Evolutionary conservation across 805 yeast genomes (phyloP).

Genomic region (Candida patagonica): DNA sequence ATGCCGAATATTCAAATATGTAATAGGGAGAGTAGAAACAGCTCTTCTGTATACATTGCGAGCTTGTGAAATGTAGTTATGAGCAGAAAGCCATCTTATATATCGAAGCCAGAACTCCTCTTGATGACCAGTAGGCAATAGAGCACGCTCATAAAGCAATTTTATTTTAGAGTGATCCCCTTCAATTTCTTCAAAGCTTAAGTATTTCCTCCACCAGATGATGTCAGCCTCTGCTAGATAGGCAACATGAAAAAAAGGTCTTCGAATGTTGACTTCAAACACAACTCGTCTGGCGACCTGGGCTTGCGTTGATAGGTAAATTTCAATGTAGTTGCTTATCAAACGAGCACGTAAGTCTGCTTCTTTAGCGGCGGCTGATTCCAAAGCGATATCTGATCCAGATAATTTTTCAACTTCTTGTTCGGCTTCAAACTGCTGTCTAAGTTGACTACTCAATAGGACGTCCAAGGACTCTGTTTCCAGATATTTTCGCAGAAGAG

Average conservation of each 20-base stretch:
- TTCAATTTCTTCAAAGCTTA: constrained; percentile 41
- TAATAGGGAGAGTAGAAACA: constrained; percentile 26
- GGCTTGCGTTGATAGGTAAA: constrained; percentile 41
- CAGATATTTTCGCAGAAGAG: constrained; percentile 26
- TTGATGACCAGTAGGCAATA: constrained; percentile 42
- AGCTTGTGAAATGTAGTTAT: constrained; percentile 27
- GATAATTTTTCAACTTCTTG: constrained; percentile 15
- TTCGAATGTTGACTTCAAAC: constrained; percentile 54
- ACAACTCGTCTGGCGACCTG: constrained; percentile 57
- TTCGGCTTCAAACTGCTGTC: constrained; percentile 26
- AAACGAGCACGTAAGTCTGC: constrained; percentile 34
- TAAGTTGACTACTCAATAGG: constrained; percentile 23
- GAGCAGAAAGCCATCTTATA: constrained; percentile 40
- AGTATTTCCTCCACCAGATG: constrained; percentile 52
- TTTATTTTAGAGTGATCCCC: constrained; percentile 26
- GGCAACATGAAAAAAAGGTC: constrained; percentile 46
- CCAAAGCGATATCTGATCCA: constrained; percentile 20
- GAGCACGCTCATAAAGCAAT: constrained; percentile 59
- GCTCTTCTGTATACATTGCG: constrained; percentile 46
- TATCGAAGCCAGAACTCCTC: constrained; percentile 65
- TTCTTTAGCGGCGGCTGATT: neutral
- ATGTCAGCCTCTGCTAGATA: constrained; percentile 37
- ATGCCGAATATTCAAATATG: constrained; percentile 21
- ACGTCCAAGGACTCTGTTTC: constrained; percentile 28
- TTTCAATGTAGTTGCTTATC: constrained; percentile 35